phyloP scores from a whole-genome alignment of 768 basidiomycete species.

The Fomitopsis pulvina region DNA sequence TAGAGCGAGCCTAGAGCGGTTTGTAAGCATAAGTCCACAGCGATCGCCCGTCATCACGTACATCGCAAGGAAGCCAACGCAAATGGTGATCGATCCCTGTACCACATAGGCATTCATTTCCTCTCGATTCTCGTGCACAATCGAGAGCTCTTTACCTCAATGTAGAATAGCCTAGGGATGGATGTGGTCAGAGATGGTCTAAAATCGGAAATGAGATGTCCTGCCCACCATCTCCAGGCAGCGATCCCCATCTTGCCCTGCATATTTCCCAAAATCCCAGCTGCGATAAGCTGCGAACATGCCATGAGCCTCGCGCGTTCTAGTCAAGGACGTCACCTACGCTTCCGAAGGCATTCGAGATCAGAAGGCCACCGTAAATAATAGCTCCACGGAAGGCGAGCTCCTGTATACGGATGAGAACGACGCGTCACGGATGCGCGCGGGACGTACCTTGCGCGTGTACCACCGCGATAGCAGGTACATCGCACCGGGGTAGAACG shows the following conservation, averaged over 20 bases:
- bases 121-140: background rate
- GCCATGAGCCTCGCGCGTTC: background rate
- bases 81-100: constrained; percentile 59
- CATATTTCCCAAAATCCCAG: constrained; percentile 64
- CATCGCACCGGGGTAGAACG: constrained; percentile 56
- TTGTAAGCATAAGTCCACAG: background rate
- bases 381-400: constrained; percentile 57
- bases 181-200: background rate
- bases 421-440: background rate
- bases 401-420: constrained; percentile 33
- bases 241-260: constrained; percentile 58
- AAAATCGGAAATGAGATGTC: background rate
- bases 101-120: background rate
- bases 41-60: too few relatives aligned
- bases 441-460: constrained; percentile 24
- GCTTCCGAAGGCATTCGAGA: constrained; percentile 63
- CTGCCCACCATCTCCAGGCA: constrained; percentile 60
- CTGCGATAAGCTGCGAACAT: constrained; percentile 52
- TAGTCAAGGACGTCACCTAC: constrained; percentile 27
- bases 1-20: constrained; percentile 40
- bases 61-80: constrained; percentile 49
- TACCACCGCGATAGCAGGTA: constrained; percentile 34
- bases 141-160: constrained; percentile 41
- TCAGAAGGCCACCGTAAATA: constrained; percentile 50
- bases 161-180: constrained; percentile 54